Evolutionary conservation across 164 flowering plant species (phyloP), one percentile per base, ranked within the genome.

Genomic region (Chloranthus sessilifolius): DNA sequence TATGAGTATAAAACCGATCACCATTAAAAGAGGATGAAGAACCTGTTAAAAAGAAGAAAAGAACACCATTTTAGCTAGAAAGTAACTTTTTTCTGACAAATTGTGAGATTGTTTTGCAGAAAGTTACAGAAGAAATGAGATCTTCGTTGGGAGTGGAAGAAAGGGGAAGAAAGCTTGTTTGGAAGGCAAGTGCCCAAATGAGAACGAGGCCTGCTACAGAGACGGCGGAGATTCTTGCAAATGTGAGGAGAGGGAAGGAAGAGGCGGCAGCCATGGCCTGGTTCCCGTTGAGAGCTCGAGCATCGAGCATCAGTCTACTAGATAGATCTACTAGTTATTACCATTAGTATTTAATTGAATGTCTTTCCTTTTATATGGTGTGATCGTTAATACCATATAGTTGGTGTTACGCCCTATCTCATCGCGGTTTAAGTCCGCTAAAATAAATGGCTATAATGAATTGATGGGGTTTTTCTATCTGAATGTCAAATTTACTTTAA

Each of bases 1-100:
- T 41, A 87, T 63, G 40, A 87, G 62, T 47, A 87, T 83, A 63
- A 90, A 81, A 19, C 98, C 98, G 33, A 90, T 87, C 65, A 90
- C 95, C 98, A 90, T 90, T 3, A 87, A 49, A 47, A 87, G 55
- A 51, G 95, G 95, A 71, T 90, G 98, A 57, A 87, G 77, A 36
- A 75, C 82, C 98, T 87, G 77, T 14, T 54, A 45, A 41, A 37
- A 16, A 22, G 4, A 30, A 10, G 36, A 17, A 30, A 59, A 6
- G 9, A 19, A 36, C 4, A 11, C 28, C 44, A 2, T 11, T 33
- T 43, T 7, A 39, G n/a, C n/a, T n/a, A 21, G 10, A 36, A 28
- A 11, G 0, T 19, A 19, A 7, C 2, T 21, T 26, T 30, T 9
- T 5, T n/a, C n/a, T 62, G 42, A 29, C 15, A n/a, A 22, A 41